These are phyloP conservation scores for Paracorniculantispora psalliotae DNA, from an alignment of 2,329 filamentous ascomycete species.

Conservation along the genomic window DNA sequence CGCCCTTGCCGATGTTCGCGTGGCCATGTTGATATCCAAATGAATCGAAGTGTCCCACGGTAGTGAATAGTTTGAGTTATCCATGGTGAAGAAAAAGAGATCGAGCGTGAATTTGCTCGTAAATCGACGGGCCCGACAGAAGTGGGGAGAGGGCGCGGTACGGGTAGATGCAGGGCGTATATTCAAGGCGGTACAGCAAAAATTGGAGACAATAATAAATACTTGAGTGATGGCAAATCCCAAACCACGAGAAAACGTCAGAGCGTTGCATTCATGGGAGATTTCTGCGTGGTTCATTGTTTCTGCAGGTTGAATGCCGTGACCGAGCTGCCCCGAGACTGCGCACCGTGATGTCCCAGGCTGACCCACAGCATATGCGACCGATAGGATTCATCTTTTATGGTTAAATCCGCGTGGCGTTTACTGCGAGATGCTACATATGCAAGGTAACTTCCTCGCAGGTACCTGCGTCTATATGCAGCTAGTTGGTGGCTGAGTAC, in stretches of 20 bases:
- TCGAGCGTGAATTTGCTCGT: slow-evolving; percentile 4
- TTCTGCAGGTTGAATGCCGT: neutral
- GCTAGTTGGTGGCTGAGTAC: neutral
- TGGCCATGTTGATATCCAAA: slow-evolving; percentile 2
- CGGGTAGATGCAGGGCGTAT: neutral
- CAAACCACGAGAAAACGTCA: no score
- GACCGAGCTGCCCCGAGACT: neutral
- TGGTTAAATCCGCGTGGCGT: neutral
- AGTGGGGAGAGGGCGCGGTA: slow-evolving; percentile 5
- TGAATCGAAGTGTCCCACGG: neutral
- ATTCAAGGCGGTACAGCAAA: no score
- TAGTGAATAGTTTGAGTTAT: neutral
- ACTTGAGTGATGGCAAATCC: neutral
- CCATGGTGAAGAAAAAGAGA: neutral
- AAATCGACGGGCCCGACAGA: slow-evolving; percentile 7
- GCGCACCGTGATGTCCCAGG: slow-evolving; percentile 12
- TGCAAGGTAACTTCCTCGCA: neutral
- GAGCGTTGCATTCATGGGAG: neutral
- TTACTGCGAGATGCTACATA: neutral
- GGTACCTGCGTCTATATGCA: neutral
- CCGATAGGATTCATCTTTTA: neutral
- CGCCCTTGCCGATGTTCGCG: slow-evolving; percentile 22
- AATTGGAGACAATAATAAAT: neutral
- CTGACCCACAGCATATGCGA: neutral
- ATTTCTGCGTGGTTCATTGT: neutral